phyloP scores from a whole-genome alignment of 2,329 filamentous ascomycete genomes.

The Penicillium sp. region DNA sequence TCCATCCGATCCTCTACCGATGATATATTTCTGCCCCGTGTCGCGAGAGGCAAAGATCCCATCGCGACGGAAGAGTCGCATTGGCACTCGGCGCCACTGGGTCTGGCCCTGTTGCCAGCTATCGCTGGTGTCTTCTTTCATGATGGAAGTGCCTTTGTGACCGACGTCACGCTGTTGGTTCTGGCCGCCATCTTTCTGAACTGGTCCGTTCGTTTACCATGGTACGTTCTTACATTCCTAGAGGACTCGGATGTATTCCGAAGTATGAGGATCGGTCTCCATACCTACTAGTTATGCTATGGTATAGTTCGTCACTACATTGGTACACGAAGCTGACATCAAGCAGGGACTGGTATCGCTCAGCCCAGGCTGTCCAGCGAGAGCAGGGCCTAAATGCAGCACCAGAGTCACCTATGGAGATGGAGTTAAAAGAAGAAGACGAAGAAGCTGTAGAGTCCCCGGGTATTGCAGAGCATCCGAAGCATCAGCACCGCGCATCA shows the following conservation, averaged over 20 bases:
- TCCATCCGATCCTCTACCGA: constrained; percentile 70
- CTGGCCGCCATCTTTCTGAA: constrained; percentile 86
- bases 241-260: too few relatives aligned
- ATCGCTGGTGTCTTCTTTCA: constrained; percentile 83
- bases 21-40: constrained; percentile 68
- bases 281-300: too few relatives aligned
- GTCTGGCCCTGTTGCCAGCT: constrained; percentile 82
- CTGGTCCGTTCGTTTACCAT: constrained; percentile 89
- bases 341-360: constrained; percentile 73
- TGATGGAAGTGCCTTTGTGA: constrained; percentile 81
- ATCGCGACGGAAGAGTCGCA: constrained; percentile 63
- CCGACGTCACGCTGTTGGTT: constrained; percentile 79
- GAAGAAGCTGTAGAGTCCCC: constrained; percentile 14
- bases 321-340: neutral
- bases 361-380: constrained; percentile 66
- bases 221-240: too few relatives aligned
- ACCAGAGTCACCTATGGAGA: constrained; percentile 19
- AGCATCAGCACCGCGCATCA: constrained; percentile 10
- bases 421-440: constrained; percentile 32
- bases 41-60: constrained; percentile 35
- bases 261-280: too few relatives aligned
- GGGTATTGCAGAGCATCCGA: constrained; percentile 5
- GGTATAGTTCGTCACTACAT: too few relatives aligned
- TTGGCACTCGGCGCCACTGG: constrained; percentile 80
- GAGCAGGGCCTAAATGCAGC: constrained; percentile 36